These are phyloP conservation scores for Penicillium antarcticum DNA, from an alignment of 495 filamentous ascomycete species.

Conservation along the genomic window DNA sequence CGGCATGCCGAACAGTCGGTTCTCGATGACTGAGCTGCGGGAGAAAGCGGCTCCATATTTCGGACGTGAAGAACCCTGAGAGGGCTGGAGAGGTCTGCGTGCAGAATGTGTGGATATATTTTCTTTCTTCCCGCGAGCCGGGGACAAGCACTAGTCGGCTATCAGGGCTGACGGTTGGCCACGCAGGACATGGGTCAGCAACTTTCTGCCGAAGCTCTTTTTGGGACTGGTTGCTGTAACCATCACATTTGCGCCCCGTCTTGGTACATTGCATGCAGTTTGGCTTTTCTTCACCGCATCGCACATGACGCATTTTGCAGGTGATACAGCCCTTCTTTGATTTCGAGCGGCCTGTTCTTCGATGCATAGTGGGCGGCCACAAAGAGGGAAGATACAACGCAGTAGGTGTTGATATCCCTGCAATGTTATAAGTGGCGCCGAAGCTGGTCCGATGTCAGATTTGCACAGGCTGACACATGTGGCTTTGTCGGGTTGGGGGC, in stretches of 20 bases:
- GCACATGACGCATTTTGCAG: constrained; percentile 42
- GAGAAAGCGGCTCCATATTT: constrained; percentile 53
- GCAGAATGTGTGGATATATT: constrained; percentile 23
- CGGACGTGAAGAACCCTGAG: constrained; percentile 59
- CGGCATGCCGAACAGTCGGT: constrained; percentile 59
- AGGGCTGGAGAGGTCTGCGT: constrained; percentile 23
- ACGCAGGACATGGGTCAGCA: background rate
- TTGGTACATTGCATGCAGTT: constrained; percentile 43
- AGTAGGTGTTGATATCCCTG: no score
- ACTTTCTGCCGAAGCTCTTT: constrained; percentile 6
- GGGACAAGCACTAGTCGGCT: constrained; percentile 12
- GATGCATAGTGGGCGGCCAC: background rate
- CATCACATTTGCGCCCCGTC: constrained; percentile 47
- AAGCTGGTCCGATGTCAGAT: background rate
- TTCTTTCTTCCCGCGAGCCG: constrained; percentile 19
- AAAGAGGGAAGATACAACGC: no score
- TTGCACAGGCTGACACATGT: no score
- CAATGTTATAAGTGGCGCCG: background rate
- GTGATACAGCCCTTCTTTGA: constrained; percentile 11
- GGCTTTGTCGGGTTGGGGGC: no score
- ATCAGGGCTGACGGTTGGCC: constrained; percentile 2
- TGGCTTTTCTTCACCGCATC: constrained; percentile 49
- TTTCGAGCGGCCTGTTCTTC: constrained; percentile 5
- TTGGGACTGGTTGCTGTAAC: constrained; percentile 10
- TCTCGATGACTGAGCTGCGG: constrained; percentile 57